Evolutionary conservation across 495 filamentous ascomycete genomes (phyloP), one percentile per base, ranked within the genome.

Genomic region (Penicillium salamii): DNA sequence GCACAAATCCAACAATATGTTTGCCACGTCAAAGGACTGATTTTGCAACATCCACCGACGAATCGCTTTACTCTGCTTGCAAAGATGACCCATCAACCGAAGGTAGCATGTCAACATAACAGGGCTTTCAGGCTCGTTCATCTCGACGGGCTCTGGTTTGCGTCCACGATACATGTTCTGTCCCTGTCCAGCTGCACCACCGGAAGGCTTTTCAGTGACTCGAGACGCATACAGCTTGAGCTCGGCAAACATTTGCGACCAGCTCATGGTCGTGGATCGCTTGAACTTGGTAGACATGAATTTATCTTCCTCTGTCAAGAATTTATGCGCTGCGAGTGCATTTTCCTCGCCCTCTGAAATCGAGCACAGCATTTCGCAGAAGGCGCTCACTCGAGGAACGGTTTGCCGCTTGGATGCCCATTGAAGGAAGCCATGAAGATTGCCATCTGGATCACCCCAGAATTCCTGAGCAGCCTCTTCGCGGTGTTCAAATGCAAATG

Each of bases 71-170:
- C 88, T 91, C 53, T 89, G 75, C 9, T 77, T 71, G 39, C 81
- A 85, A 20, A 97, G 68, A 61, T 92, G 89, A 3, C 87, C 80
- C 49, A 95, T 88, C 6, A 99, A 75, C 8, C 91, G 83, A 31
- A 99, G 76, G 60, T 96, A 96, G 53, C 88, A 90, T 61, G 96
- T 90, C 24, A 97, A 75, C 89, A 97, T 96, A 58, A 93, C 82
- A 13, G 83, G 81, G 38, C 86, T 88, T 64, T 98, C 95, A 18
- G 89, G 90, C 62, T 95, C 82, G 49, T 76, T 81, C 65, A 83
- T 78, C 24, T 84, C 78, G 37, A 79, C 86, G n/a, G 79, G 76
- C 50, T 89, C 86, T 18, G 77, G 71, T 55, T 87, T 87, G 46
- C 78, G 75, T 2, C 76, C 64, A 46, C 81, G 81, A 42, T 83